Base-by-base conservation (phyloP, 179 eudicot genomes). In the Silene coronaria region DNA sequence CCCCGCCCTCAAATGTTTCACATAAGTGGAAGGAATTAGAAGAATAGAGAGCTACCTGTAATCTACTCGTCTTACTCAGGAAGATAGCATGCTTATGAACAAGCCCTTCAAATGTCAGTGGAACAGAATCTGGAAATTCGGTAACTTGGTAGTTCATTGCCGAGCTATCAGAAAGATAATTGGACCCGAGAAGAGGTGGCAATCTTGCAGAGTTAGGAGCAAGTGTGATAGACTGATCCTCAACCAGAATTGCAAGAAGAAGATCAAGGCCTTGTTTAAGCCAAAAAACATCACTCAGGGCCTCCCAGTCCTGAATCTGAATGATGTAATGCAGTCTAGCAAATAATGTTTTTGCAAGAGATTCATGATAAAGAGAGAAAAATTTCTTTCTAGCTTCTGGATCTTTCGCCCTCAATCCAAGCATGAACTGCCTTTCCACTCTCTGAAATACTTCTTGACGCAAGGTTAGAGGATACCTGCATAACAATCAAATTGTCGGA, bases 191-290 rank as follows among this genome's bases (percentile, higher is more conserved):
- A 75, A 96, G 86, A 65, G 93, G 85, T 38, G 90, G 91, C 77
- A 96, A 88, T 80, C 92, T 88, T 48, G 97, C 99, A 77, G 98
- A 91, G 76, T 96, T 96, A 75, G 99, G 98, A 81, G 98, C 96
- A 74, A 96, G 96, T 51, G 99, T 96, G 38, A 96, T 93, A 24
- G 96, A 87, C 78, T 89, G 92, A 73, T 89, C 88, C 88, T 96
- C 99, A 45, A 96, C 99, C 76, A 96, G 79, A 58, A 96, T 86
- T 42, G 99, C 98, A 76, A 96, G 91, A 81, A 96, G 93, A 86
- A 93, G 99, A 86, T 96, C 99, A 60, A 96, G 93, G 70, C 99
- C 99, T 83, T 93, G 99, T 85, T 93, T 96, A 63, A 96, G 96
- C 99, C 99, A 93, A 82, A 96, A 96, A 59, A 93, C 93, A 76